These are phyloP conservation scores for Pyrus bretschneideri DNA, from an alignment of 306 rosid species.

Conservation along the genomic window DNA sequence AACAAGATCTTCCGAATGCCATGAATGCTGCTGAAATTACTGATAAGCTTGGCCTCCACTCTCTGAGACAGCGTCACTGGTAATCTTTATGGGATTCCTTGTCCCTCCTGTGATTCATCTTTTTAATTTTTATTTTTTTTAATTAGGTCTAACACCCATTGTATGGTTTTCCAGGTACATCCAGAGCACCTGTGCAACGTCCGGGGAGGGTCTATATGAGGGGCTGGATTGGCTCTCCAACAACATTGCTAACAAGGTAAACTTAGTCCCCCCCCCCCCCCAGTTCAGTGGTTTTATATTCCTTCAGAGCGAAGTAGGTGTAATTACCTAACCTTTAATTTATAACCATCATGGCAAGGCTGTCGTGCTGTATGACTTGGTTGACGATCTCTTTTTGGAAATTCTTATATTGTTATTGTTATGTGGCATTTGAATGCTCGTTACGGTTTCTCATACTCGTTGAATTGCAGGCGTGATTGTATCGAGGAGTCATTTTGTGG, in stretches of 20 bases:
- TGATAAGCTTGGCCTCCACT: conserved; percentile 98
- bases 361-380: not conserved
- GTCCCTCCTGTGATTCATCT: not conserved
- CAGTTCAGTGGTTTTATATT: not conserved
- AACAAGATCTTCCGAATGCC: conserved; percentile 99
- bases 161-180: conserved; percentile 68
- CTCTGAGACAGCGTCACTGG: conserved; percentile 99
- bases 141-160: conserved; percentile 5
- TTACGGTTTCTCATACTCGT: not conserved
- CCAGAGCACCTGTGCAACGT: conserved; percentile 99
- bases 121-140: not conserved
- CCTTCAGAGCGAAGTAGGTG: not conserved
- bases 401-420: not conserved
- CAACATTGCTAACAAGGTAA: conserved; percentile 97
- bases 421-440: not conserved
- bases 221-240: conserved; percentile 99
- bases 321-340: no score
- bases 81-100: conserved; percentile 18
- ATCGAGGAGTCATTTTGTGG: conserved; percentile 35
- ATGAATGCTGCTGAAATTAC: conserved; percentile 99
- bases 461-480: conserved; percentile 53
- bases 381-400: not conserved
- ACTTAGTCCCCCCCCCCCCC: not conserved
- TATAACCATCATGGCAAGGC: no score
- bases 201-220: conserved; percentile 98